Base-by-base conservation (phyloP, 257 asterid species). In the Catharanthus roseus region DNA sequence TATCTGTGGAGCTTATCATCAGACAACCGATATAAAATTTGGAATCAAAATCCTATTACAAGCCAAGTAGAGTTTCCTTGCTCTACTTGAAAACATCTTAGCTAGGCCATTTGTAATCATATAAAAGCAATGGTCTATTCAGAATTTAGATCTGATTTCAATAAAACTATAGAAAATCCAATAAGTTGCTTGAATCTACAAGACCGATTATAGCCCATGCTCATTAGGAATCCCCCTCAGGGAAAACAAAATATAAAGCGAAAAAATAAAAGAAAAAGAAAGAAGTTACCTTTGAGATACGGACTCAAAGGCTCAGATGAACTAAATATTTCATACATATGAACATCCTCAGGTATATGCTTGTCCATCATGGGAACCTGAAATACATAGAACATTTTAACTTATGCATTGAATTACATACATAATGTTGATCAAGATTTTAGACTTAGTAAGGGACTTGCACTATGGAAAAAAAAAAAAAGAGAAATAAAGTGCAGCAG, bases 281-380 rank as follows among this genome's bases (percentile, higher is more conserved):
- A 53, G 33, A 47, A 26, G 16, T 70, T 69, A 93, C 98, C 97
- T 91, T 89, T 21, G 97, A 93, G 75, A 93, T 86, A 83, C 89
- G 99, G 28, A 89, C 96, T 70, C 99, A 97, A 29, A 93, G 95
- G 80, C 96, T 91, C 70, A 96, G 85, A 77, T 93, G 99, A 72
- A 88, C 96, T 28, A 97, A 93, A 73, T 96, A 93, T 74, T 82
- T 90, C 96, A 93, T 74, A 75, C 99, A 91, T 83, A 93, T 88
- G 77, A 93, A 93, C 77, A 88, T 80, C 45, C 99, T 97, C 6
- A 93, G 90, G 85, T 93, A 91, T 77, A 91, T 77, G 70, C 99
- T 93, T 26, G 97, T 96, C 99, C 97, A 93, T 65, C 96, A 72
- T 31, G 97, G 99, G 33, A 91, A 92, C 90, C 97, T 93, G 88